Base-by-base conservation (phyloP, 1,284 basidiomycete species). In the Leccinum discolor region DNA sequence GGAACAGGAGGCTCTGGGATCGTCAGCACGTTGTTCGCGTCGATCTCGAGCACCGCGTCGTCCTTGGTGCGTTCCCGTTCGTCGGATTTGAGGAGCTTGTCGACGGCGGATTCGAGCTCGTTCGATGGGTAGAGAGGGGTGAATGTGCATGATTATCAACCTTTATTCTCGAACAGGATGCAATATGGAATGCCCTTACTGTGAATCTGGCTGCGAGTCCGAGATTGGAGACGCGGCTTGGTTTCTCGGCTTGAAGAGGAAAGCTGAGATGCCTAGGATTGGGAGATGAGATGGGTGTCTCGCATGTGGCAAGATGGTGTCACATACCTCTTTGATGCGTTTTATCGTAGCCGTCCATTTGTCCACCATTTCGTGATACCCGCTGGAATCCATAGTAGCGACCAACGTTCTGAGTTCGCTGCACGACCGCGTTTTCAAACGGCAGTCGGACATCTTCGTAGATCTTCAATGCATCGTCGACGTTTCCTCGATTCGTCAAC, bases 121-220 rank as follows among this genome's bases (percentile, higher is more conserved):
- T 90, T 95, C 2, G 88, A 86, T 0, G 63, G 67, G 71, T 69
- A 57, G 42, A 32, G 16, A 14, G 23, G 26, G 8, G 18, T 65
- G 32, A 42, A 56, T 8, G 47, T 50, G 16, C 47, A 12, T 18
- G 47, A 50, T 14, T 14, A 18, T 50, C 47, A 12, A 50, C 47
- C 18, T 10, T 10, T 47, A 47, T 10, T 16, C 44, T 47, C 8
- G 8, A 18, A 18, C 5, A 50, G 18, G 10, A 50, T 50, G 18
- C 47, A 21, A 12, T 38, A 32, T 1, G 29, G 32, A 62, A 59
- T 63, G 60, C 18, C 14, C 76, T 64, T 71, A 90, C 92, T 81
- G 91, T 93, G 80, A 96, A 96, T 71, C 91, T 92, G 0, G 94
- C 90, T 2, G 87, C 85, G n/a, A 96, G 82, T 69, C 92, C 90